Conservation (phyloP, 257 asterid genomes). For the Henckelia pumila region DNA sequence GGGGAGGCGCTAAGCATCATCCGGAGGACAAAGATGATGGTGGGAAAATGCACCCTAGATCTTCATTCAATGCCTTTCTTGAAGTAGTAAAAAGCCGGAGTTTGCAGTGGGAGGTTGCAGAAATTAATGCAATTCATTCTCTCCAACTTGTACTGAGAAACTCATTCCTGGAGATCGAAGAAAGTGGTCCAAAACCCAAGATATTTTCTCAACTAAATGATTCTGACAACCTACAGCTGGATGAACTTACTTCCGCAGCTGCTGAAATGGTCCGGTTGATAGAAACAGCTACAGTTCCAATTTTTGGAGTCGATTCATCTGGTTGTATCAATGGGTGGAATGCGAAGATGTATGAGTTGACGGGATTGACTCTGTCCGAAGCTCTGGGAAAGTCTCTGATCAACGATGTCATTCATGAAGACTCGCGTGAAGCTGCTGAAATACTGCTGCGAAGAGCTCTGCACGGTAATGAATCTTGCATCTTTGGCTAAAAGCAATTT, state of each 20-base stretch:
- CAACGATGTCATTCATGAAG: slow-evolving; percentile 44
- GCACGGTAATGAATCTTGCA: slow-evolving; percentile 39
- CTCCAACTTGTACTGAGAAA: slow-evolving; percentile 65
- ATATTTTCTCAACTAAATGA: slow-evolving; percentile 22
- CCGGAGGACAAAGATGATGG: slow-evolving; percentile 54
- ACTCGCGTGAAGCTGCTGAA: slow-evolving; percentile 41
- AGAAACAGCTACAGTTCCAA: slow-evolving; percentile 64
- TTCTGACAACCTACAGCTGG: slow-evolving; percentile 22
- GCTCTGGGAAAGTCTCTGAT: slow-evolving; percentile 57
- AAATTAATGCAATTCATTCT: slow-evolving; percentile 64
- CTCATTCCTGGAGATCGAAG: slow-evolving; percentile 33
- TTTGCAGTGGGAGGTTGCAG: slow-evolving; percentile 53
- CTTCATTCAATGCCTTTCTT: slow-evolving; percentile 58
- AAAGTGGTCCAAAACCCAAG: slow-evolving; percentile 18
- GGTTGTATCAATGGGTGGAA: slow-evolving; percentile 72
- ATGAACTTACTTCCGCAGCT: slow-evolving; percentile 44
- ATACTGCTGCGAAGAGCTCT: slow-evolving; percentile 44
- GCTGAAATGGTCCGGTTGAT: slow-evolving; percentile 55
- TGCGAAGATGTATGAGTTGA: slow-evolving; percentile 57
- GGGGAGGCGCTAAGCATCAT: slow-evolving; percentile 66
- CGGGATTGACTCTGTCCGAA: slow-evolving; percentile 43
- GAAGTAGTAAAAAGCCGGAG: slow-evolving; percentile 55
- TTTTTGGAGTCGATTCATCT: slow-evolving; percentile 56
- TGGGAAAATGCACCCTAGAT: slow-evolving; percentile 56
- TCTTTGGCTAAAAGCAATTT: background rate